A percentile compares a stretch with the other conserved stretches of the same genome.
phyloP scores from a whole-genome alignment of 2,329 filamentous ascomycete genomes.

The Alternaria arborescens region DNA sequence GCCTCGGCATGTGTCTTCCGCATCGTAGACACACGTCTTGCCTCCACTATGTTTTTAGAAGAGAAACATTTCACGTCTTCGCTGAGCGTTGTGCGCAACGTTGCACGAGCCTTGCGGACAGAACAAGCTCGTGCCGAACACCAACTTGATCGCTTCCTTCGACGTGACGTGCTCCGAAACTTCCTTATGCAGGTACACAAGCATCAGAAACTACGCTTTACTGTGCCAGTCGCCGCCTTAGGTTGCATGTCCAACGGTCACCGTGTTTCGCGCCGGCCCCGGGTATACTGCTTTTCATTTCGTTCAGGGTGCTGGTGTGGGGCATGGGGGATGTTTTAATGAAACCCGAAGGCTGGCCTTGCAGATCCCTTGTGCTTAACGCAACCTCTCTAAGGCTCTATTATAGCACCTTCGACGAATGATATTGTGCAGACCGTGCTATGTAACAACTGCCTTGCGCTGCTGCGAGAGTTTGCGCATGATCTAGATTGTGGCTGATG shows the following conservation, averaged over 20 bases:
- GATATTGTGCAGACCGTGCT: neutral
- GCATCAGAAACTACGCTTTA: neutral
- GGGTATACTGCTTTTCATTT: slow-evolving; percentile 20
- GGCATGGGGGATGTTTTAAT: slow-evolving; percentile 25
- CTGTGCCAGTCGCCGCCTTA: slow-evolving; percentile 26
- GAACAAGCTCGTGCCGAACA: slow-evolving; percentile 2
- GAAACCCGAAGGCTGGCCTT: slow-evolving; percentile 6
- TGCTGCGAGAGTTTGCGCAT: neutral
- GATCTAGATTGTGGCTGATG: slow-evolving; percentile 3
- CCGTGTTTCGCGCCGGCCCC: slow-evolving; percentile 8
- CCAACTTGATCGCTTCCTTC: neutral
- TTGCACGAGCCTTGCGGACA: slow-evolving; percentile 11
- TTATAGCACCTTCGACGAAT: slow-evolving; percentile 19
- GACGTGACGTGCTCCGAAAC: neutral
- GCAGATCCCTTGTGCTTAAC: slow-evolving; percentile 34
- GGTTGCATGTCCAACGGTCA: slow-evolving; percentile 4
- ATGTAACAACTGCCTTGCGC: neutral
- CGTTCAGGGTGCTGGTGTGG: slow-evolving; percentile 15
- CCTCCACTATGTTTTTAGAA: neutral
- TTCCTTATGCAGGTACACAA: slow-evolving; percentile 9
- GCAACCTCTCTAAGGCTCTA: slow-evolving; percentile 17
- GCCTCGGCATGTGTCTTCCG: slow-evolving; percentile 1
- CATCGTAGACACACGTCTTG: neutral
- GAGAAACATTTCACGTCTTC: neutral
- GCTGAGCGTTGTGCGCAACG: slow-evolving; percentile 5